Percentiles rank a stretch among this genome's conserved stretches.
Conservation (phyloP, 805 yeast species). For the Metschnikowia shivogae region DNA sequence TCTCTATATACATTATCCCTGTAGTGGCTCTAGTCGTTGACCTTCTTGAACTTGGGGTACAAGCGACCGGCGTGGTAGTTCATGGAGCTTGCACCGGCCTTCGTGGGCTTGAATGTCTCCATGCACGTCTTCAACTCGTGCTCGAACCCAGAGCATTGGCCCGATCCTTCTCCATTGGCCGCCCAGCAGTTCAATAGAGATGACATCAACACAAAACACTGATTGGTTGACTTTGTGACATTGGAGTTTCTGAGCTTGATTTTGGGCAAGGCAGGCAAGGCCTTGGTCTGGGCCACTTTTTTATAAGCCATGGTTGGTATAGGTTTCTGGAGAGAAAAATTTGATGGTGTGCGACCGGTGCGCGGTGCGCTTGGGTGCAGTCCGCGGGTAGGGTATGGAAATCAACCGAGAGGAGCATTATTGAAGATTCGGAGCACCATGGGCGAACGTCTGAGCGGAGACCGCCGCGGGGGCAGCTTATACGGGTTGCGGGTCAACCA, state of each 20-base stretch:
- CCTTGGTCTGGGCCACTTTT: slow-evolving; percentile 38
- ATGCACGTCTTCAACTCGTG: slow-evolving; percentile 72
- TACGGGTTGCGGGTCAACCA: slow-evolving; percentile 23
- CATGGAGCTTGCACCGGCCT: slow-evolving; percentile 42
- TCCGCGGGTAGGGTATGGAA: too few relatives aligned
- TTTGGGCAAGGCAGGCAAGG: slow-evolving; percentile 68
- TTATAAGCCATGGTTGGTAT: slow-evolving; percentile 35
- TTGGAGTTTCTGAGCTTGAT: slow-evolving; percentile 66
- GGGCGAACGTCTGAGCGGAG: background rate
- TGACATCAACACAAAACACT: slow-evolving; percentile 79
- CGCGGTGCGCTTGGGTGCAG: background rate
- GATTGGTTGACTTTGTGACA: slow-evolving; percentile 54
- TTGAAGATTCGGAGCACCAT: background rate
- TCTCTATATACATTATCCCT: slow-evolving; percentile 8
- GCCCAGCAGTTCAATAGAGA: slow-evolving; percentile 94
- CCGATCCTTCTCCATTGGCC: slow-evolving; percentile 80
- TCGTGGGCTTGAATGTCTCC: slow-evolving; percentile 42
- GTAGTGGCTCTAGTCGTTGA: slow-evolving; percentile 27
- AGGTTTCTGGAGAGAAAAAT: slow-evolving; percentile 7
- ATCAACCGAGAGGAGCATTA: background rate
- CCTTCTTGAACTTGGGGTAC: slow-evolving; percentile 50
- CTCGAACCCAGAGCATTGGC: slow-evolving; percentile 62
- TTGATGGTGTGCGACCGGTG: background rate
- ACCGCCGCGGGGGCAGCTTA: background rate
- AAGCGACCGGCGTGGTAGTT: slow-evolving; percentile 56